Evolutionary conservation across 352 stramenopile species (phyloP).

Genomic region (Peronospora belbahrii): DNA sequence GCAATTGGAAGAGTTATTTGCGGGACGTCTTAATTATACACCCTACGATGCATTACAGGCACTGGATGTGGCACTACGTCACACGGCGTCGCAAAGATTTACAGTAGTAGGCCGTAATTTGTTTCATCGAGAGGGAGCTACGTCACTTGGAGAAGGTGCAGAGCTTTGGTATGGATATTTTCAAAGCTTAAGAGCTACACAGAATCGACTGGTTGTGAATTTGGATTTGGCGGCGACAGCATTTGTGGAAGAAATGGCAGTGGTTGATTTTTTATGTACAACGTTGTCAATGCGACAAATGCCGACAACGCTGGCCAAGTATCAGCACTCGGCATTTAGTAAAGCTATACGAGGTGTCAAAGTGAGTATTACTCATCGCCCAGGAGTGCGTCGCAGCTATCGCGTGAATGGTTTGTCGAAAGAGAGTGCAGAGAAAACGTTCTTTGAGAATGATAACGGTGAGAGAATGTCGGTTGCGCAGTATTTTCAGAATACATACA

Average conservation of each 20-base stretch:
- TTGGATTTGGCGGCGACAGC: slow-evolving; percentile 63
- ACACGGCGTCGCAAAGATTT: slow-evolving; percentile 47
- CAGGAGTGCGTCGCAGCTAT: slow-evolving; percentile 45
- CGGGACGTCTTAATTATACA: slow-evolving; percentile 57
- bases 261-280: slow-evolving; percentile 41
- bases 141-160: slow-evolving; percentile 46
- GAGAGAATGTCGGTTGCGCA: slow-evolving; percentile 37
- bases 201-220: slow-evolving; percentile 61
- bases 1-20: slow-evolving; percentile 49
- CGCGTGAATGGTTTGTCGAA: slow-evolving; percentile 59
- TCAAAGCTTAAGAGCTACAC: slow-evolving; percentile 58
- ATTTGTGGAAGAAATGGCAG: slow-evolving; percentile 57
- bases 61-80: slow-evolving; percentile 56
- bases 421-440: slow-evolving; percentile 36
- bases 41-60: slow-evolving; percentile 66
- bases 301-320: slow-evolving; percentile 26
- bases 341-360: slow-evolving; percentile 63
- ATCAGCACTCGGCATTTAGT: slow-evolving; percentile 38
- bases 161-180: slow-evolving; percentile 72
- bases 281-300: slow-evolving; percentile 21
- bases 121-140: slow-evolving; percentile 33
- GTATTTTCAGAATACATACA: slow-evolving; percentile 56
- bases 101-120: slow-evolving; percentile 53
- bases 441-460: slow-evolving; percentile 53
- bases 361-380: slow-evolving; percentile 55